Evolutionary conservation across 495 filamentous ascomycete species (phyloP).

Genomic region (Podospora australis): DNA sequence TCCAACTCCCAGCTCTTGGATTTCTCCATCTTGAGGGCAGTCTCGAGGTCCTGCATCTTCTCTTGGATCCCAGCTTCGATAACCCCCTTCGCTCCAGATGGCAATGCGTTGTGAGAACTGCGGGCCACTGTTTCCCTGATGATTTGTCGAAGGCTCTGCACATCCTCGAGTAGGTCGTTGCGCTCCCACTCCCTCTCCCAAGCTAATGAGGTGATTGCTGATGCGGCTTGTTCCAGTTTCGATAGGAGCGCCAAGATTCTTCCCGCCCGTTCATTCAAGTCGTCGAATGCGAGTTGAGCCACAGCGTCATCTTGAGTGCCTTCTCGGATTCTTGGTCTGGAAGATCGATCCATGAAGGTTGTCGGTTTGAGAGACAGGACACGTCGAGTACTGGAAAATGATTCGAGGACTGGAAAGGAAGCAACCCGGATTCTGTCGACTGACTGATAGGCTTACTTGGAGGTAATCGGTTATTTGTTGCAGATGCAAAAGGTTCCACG

Average conservation of each 20-base stretch:
- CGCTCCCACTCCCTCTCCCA: neutral
- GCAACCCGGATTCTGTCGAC: too few relatives aligned
- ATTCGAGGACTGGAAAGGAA: too few relatives aligned
- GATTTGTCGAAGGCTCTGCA: neutral
- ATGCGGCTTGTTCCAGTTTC: neutral
- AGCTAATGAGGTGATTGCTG: neutral
- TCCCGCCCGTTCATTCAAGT: too few relatives aligned
- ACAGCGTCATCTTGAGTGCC: too few relatives aligned
- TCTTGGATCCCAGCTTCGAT: neutral
- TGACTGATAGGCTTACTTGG: too few relatives aligned
- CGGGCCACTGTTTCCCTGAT: neutral
- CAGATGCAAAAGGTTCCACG: too few relatives aligned
- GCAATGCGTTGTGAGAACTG: neutral
- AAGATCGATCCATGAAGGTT: too few relatives aligned
- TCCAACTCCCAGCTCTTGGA: conserved; percentile 1
- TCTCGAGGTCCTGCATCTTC: neutral
- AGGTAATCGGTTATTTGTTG: too few relatives aligned
- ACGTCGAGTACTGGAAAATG: too few relatives aligned
- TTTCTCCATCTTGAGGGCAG: neutral
- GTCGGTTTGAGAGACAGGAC: too few relatives aligned
- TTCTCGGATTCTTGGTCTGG: too few relatives aligned
- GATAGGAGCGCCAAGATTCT: neutral
- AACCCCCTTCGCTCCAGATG: neutral
- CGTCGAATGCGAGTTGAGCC: too few relatives aligned
- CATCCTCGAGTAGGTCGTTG: neutral